A percentile compares a stretch with the other conserved stretches of the same genome.
These are phyloP conservation scores for Lonicera japonica DNA, from an alignment of 129 eudicot genomes.

Conservation along the genomic window DNA sequence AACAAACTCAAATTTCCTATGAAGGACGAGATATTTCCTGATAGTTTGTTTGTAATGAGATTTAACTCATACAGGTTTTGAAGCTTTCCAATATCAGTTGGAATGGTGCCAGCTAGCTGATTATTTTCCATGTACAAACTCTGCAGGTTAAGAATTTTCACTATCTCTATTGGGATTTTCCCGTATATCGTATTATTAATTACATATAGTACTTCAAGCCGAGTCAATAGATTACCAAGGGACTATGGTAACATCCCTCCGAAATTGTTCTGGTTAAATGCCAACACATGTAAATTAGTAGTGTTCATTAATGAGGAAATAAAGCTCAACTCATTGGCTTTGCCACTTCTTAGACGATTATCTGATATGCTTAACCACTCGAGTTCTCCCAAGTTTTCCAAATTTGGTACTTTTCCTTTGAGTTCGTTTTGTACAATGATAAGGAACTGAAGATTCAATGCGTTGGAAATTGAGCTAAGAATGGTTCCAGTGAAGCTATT, in stretches of 20 bases:
- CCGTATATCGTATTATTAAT: background rate
- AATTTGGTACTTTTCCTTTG: conserved; percentile 6
- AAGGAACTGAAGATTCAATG: background rate
- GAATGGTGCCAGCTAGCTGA: background rate
- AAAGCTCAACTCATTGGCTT: conserved; percentile 3
- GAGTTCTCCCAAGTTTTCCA: background rate
- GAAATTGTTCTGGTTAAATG: background rate
- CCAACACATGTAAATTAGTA: background rate
- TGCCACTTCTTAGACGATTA: background rate
- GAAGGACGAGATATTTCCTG: background rate
- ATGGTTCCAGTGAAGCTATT: background rate
- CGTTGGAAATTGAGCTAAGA: background rate
- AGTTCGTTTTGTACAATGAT: background rate
- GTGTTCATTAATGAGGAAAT: background rate
- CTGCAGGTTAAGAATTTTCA: background rate
- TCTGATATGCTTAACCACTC: background rate
- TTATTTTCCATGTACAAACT: background rate
- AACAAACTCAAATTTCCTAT: conserved; percentile 13
- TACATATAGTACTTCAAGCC: background rate
- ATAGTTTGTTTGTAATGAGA: background rate
- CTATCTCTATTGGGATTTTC: background rate
- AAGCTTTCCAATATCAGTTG: conserved; percentile 1
- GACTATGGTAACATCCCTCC: background rate
- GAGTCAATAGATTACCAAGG: conserved; percentile 12
- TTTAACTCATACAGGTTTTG: background rate